phyloP scores from a whole-genome alignment of 2,329 filamentous ascomycete species.

The Penicillium verrucosum region DNA sequence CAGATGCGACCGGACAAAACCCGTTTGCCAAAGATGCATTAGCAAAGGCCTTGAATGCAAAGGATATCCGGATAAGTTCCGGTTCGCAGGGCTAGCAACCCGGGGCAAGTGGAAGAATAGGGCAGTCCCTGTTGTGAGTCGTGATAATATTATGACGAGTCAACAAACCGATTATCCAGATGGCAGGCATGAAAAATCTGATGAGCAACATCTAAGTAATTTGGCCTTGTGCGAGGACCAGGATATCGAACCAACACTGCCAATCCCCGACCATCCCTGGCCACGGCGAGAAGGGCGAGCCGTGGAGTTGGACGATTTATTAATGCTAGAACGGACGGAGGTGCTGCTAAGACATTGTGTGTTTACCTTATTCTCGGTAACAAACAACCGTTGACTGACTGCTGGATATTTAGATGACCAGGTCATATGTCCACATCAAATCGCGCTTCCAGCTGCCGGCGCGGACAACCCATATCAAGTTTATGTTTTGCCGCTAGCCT shows the following conservation, averaged over 20 bases:
- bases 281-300: not conserved
- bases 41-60: conserved; percentile 31
- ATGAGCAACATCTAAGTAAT: too few relatives aligned
- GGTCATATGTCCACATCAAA: conserved; percentile 30
- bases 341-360: not conserved
- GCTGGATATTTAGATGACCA: conserved; percentile 20
- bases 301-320: conserved; percentile 2
- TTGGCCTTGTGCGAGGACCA: too few relatives aligned
- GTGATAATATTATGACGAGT: not conserved
- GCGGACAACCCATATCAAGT: conserved; percentile 29
- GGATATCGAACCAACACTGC: not conserved
- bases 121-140: conserved; percentile 13
- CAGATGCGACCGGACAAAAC: conserved; percentile 31
- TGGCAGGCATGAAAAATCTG: not conserved
- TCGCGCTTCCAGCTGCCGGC: conserved; percentile 23
- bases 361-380: not conserved
- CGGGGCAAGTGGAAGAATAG: conserved; percentile 32
- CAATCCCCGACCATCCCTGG: too few relatives aligned
- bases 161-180: not conserved
- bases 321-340: conserved; percentile 4
- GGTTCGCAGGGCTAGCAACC: conserved; percentile 31
- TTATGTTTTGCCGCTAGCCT: conserved; percentile 30
- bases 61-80: conserved; percentile 34
- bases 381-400: not conserved
- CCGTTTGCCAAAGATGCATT: conserved; percentile 30